Evolutionary conservation across 176 grass and related monocot genomes (phyloP).

Genomic region (Neostapfia colusana): DNA sequence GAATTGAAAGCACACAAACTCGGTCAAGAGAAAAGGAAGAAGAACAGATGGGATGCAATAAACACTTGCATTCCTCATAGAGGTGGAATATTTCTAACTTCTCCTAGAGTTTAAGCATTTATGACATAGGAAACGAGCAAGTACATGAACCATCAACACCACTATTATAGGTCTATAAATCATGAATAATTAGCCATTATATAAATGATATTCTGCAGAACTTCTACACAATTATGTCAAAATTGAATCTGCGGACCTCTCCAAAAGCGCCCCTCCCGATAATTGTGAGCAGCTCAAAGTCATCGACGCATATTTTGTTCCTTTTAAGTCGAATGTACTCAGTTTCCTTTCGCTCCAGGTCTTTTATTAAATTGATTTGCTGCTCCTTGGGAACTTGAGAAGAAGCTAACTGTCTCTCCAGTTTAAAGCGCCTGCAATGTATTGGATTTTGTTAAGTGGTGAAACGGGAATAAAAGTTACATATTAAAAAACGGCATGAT

Average conservation of each 20-base stretch:
- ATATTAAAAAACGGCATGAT: too few species aligned
- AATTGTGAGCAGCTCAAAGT: constrained; percentile 95
- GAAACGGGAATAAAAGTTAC: constrained; percentile 7
- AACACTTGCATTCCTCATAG: constrained; percentile 10
- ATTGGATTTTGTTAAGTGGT: constrained; percentile 35
- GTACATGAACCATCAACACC: constrained; percentile 21
- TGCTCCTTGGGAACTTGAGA: constrained; percentile 92
- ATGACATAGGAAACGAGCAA: constrained; percentile 31
- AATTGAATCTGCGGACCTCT: constrained; percentile 62
- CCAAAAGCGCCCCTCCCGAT: constrained; percentile 99
- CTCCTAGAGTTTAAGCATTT: constrained; percentile 6
- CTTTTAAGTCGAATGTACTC: constrained; percentile 96
- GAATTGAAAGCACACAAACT: constrained; percentile 7
- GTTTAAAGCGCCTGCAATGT: constrained; percentile 72
- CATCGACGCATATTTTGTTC: constrained; percentile 96
- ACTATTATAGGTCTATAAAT: constrained; percentile 8
- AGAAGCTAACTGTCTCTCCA: constrained; percentile 85
- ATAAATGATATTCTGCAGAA: not conserved
- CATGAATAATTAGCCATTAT: constrained; percentile 1
- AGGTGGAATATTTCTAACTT: constrained; percentile 17
- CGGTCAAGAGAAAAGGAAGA: constrained; percentile 19
- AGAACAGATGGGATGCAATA: constrained; percentile 1
- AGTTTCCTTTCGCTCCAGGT: constrained; percentile 96
- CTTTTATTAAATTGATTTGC: constrained; percentile 85
- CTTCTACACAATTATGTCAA: not conserved